phyloP scores from a whole-genome alignment of 192 early-diverging fungal species.

The Coemansia sp. region DNA sequence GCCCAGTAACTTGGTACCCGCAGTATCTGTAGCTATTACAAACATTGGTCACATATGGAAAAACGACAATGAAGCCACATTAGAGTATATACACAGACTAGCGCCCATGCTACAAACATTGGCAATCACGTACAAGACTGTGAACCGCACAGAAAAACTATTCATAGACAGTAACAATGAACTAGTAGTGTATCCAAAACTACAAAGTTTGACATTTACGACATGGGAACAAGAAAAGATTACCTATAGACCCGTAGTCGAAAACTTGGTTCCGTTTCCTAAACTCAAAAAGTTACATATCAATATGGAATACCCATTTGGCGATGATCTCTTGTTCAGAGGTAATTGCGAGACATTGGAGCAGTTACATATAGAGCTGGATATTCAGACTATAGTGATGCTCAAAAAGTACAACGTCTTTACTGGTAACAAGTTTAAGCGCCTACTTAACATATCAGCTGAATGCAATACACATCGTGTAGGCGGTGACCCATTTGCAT shows the following conservation, averaged over 20 bases:
- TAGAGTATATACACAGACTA: conserved; percentile 3
- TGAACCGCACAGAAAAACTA: not conserved
- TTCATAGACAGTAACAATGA: not conserved
- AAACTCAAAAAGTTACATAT: not conserved
- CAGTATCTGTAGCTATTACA: not conserved
- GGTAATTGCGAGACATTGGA: conserved; percentile 9
- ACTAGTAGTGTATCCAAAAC: not conserved
- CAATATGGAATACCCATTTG: conserved; percentile 12
- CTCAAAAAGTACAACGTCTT: conserved; percentile 2
- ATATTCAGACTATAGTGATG: not conserved
- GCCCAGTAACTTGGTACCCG: not conserved
- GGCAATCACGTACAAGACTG: not conserved
- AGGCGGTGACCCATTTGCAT: not conserved
- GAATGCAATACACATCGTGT: not conserved
- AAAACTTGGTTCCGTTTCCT: not conserved
- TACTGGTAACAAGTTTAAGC: conserved; percentile 3
- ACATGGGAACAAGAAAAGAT: not conserved
- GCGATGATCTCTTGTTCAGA: conserved; percentile 9
- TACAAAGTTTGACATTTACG: not conserved
- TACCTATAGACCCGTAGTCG: not conserved
- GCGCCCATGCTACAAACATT: not conserved
- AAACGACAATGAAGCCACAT: not conserved
- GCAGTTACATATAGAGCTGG: not conserved
- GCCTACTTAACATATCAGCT: conserved; percentile 3
- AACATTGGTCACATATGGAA: not conserved